Percentiles rank a stretch among this genome's conserved stretches.
Evolutionary conservation across 345 rosid genomes (phyloP).

Genomic region (Populus alba): DNA sequence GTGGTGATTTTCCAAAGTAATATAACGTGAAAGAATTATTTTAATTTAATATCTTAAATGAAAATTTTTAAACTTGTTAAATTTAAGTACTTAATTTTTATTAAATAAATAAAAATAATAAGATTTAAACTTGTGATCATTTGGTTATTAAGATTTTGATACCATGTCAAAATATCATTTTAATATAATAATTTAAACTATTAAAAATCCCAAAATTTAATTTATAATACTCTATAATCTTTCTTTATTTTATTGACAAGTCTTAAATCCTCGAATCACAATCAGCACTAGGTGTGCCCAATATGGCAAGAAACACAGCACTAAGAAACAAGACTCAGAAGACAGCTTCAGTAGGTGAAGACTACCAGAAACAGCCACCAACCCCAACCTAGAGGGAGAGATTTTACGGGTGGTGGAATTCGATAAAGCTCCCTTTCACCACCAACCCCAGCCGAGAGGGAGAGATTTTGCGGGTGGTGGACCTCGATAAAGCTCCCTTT

Average conservation of each 20-base stretch:
- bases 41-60: too few relatives aligned
- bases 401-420: neutral
- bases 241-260: neutral
- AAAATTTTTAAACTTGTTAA: too few relatives aligned
- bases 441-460: constrained; percentile 14
- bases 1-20: too few relatives aligned
- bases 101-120: too few relatives aligned
- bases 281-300: neutral
- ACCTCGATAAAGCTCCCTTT: neutral
- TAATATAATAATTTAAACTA: accelerated
- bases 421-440: neutral
- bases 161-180: too few relatives aligned
- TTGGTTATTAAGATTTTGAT: accelerated
- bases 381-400: neutral
- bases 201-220: too few relatives aligned
- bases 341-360: neutral
- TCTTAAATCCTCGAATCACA: neutral
- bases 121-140: accelerated
- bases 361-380: constrained; percentile 4
- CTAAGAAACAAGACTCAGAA: neutral
- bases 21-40: too few relatives aligned
- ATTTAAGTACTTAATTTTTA: too few relatives aligned
- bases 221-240: too few relatives aligned
- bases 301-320: neutral
- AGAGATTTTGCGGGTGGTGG: neutral